Evolutionary conservation across 2,329 filamentous ascomycete species (phyloP).

Genomic region (Paecilomyces variotii): DNA sequence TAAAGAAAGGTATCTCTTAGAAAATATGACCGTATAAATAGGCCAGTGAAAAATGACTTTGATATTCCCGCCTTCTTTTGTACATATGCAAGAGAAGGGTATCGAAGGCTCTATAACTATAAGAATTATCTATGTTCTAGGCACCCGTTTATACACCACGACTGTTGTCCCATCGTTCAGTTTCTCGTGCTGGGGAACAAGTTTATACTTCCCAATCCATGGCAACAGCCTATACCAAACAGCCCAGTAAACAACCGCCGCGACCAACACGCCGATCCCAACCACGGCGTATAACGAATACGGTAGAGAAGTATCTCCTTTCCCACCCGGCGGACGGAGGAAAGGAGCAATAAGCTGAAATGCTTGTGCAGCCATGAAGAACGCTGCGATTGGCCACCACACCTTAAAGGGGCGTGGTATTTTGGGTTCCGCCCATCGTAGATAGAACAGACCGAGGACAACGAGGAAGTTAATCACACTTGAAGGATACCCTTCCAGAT

Average conservation of each 20-base stretch:
- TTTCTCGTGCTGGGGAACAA: conserved; percentile 9
- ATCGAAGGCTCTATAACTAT: background rate
- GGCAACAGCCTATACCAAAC: conserved; percentile 13
- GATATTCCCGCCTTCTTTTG: too few species aligned
- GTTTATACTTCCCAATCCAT: conserved; percentile 8
- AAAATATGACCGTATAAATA: too few species aligned
- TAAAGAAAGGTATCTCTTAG: too few species aligned
- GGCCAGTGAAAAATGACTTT: too few species aligned
- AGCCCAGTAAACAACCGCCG: conserved; percentile 44
- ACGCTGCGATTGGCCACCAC: conserved; percentile 25
- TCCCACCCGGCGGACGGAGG: conserved; percentile 35
- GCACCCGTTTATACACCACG: conserved; percentile 10
- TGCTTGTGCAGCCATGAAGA: conserved; percentile 55
- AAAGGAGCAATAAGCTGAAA: conserved; percentile 55
- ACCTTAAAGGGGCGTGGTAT: conserved; percentile 41
- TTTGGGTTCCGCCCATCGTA: conserved; percentile 6
- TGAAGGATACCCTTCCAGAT: conserved; percentile 24
- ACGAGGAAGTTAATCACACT: conserved; percentile 25
- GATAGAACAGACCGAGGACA: conserved; percentile 15
- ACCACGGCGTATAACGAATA: conserved; percentile 44
- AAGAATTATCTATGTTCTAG: background rate
- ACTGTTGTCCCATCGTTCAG: conserved; percentile 14
- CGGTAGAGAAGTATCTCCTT: conserved; percentile 41
- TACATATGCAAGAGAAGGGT: too few species aligned
- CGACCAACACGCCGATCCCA: conserved; percentile 37